Conservation (phyloP, 139 green algal genomes). For the Spirogloea muscicola region DNA sequence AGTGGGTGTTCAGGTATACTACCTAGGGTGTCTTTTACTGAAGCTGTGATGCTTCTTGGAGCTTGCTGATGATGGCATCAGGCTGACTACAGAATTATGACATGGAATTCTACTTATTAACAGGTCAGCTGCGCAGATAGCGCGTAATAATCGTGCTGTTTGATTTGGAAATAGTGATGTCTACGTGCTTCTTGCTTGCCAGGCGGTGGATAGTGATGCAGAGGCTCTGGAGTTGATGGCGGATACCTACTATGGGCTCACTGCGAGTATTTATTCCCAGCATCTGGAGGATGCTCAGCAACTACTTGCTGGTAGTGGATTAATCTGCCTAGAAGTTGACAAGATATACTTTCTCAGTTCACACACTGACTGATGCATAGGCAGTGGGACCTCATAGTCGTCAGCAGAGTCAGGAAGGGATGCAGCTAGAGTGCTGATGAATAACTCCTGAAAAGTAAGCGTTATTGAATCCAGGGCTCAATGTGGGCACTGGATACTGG, state of each 20-base stretch:
- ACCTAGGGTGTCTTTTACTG: neutral
- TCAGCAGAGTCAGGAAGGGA: neutral
- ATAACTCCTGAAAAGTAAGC: no score
- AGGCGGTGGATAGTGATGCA: conserved; percentile 25
- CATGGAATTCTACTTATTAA: no score
- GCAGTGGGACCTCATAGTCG: neutral
- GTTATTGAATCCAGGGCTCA: no score
- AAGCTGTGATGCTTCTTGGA: no score
- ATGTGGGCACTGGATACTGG: conserved; percentile 45
- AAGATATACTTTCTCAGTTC: neutral
- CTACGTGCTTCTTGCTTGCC: no score
- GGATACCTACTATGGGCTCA: conserved; percentile 44
- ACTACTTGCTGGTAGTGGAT: conserved; percentile 26
- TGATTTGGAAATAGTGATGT: no score
- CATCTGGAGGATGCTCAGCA: conserved; percentile 7
- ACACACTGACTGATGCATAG: neutral
- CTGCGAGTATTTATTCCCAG: conserved; percentile 25
- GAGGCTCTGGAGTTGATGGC: conserved; percentile 36
- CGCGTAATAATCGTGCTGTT: no score
- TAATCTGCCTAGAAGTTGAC: neutral
- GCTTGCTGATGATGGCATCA: no score
- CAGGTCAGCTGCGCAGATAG: no score
- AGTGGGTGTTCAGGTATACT: conserved; percentile 31
- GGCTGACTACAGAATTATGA: no score
- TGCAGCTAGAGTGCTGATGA: no score